Conservation (phyloP, 2,329 filamentous ascomycete genomes). For the Paraphoma chrysanthemicola region DNA sequence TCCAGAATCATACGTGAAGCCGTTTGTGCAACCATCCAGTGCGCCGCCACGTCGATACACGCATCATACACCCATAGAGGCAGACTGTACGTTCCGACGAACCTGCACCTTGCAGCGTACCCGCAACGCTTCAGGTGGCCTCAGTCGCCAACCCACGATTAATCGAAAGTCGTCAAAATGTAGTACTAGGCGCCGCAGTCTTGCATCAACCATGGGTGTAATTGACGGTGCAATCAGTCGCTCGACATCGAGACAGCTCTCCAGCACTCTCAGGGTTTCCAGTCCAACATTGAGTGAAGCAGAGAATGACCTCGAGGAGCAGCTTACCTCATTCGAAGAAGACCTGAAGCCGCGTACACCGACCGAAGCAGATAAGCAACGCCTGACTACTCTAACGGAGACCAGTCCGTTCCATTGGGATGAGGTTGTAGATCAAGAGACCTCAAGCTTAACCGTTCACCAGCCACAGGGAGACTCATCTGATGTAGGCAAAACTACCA, state of each 20-base stretch:
- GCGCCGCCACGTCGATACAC: constrained; percentile 32
- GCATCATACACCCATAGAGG: constrained; percentile 28
- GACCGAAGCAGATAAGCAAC: constrained; percentile 38
- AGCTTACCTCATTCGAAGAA: constrained; percentile 39
- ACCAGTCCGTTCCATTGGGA: constrained; percentile 29
- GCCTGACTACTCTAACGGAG: constrained; percentile 28
- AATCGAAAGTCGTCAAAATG: constrained; percentile 30
- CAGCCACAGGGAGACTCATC: constrained; percentile 16
- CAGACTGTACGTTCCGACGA: constrained; percentile 32
- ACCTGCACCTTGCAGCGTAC: constrained; percentile 28
- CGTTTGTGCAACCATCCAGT: constrained; percentile 15
- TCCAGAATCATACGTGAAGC: constrained; percentile 9
- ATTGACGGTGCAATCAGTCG: constrained; percentile 32
- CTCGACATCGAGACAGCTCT: constrained; percentile 22
- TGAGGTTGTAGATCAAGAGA: constrained; percentile 16
- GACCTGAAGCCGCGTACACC: constrained; percentile 46
- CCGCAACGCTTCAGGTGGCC: constrained; percentile 14
- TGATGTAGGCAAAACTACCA: constrained; percentile 7
- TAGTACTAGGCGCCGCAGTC: constrained; percentile 19
- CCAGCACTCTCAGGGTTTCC: constrained; percentile 10
- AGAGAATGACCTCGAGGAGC: constrained; percentile 47
- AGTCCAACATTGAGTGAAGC: constrained; percentile 59
- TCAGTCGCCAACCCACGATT: constrained; percentile 20
- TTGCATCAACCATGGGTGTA: constrained; percentile 23
- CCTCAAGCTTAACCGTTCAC: constrained; percentile 8